These are phyloP conservation scores for Pisolithus thermaeus DNA, from an alignment of 1,284 basidiomycete genomes.

Conservation along the genomic window DNA sequence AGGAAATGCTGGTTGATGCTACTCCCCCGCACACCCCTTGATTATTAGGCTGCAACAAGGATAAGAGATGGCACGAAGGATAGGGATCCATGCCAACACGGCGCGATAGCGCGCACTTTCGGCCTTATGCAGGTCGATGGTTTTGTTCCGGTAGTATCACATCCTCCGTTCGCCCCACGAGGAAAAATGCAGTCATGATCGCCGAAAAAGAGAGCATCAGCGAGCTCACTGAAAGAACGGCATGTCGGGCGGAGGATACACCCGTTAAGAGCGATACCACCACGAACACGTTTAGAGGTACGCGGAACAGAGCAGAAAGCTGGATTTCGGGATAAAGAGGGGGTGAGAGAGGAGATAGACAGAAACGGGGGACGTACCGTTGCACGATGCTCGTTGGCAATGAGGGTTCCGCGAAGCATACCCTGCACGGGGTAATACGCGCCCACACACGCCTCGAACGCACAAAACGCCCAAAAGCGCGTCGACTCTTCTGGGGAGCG, in stretches of 20 bases:
- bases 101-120: too few species aligned
- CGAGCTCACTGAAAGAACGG: constrained; percentile 56
- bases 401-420: constrained; percentile 62
- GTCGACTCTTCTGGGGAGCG: constrained; percentile 39
- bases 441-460: constrained; percentile 70
- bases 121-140: constrained; percentile 13
- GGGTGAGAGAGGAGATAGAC: neutral
- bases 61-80: too few species aligned
- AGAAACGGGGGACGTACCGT: constrained; percentile 43
- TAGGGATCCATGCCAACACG: too few species aligned
- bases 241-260: constrained; percentile 56
- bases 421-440: constrained; percentile 76
- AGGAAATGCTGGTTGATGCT: too few species aligned
- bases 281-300: constrained; percentile 70
- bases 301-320: constrained; percentile 67
- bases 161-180: constrained; percentile 32
- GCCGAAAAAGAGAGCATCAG: constrained; percentile 56
- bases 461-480: constrained; percentile 69
- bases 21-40: too few species aligned
- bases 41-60: too few species aligned
- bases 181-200: constrained; percentile 49
- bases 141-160: constrained; percentile 14
- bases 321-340: constrained; percentile 18
- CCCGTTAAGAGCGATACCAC: constrained; percentile 66
- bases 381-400: constrained; percentile 69